Evolutionary conservation across 805 yeast genomes (phyloP).

Genomic region (Myxozyma neotropica): DNA sequence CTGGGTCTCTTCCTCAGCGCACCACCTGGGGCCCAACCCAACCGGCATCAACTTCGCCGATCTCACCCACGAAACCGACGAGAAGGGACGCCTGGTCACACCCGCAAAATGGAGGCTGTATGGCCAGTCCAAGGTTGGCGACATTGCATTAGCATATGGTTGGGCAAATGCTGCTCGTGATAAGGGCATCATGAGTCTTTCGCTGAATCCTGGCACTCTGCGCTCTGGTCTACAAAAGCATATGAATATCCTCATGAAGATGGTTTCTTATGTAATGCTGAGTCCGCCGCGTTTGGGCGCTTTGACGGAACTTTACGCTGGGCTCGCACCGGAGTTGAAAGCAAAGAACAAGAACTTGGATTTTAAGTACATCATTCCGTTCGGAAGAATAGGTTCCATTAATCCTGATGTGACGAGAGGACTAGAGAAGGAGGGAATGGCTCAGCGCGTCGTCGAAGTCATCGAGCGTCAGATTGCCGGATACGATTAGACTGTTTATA

Average conservation of each 20-base stretch:
- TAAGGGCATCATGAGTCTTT: conserved; percentile 14
- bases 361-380: conserved; percentile 6
- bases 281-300: conserved; percentile 8
- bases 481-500: too few relatives aligned
- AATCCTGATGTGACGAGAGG: not conserved
- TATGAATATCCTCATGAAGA: not conserved
- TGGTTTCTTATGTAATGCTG: not conserved
- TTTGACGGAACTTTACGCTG: conserved; percentile 11
- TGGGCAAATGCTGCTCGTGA: conserved; percentile 1
- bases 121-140: conserved; percentile 50
- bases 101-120: conserved; percentile 37
- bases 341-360: not conserved
- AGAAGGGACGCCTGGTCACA: not conserved
- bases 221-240: conserved; percentile 7
- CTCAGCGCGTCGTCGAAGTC: not conserved
- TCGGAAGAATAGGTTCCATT: conserved; percentile 3
- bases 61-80: conserved; percentile 37
- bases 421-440: conserved; percentile 2
- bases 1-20: conserved; percentile 50
- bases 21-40: conserved; percentile 39
- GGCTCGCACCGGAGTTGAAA: conserved; percentile 4
- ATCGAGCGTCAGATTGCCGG: conserved; percentile 1
- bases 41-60: conserved; percentile 45
- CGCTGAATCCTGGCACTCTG: conserved; percentile 22
- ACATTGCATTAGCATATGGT: conserved; percentile 28